These are phyloP conservation scores for Sugiyamaella castrensis DNA, from an alignment of 1,139 yeast genomes.

Conservation along the genomic window DNA sequence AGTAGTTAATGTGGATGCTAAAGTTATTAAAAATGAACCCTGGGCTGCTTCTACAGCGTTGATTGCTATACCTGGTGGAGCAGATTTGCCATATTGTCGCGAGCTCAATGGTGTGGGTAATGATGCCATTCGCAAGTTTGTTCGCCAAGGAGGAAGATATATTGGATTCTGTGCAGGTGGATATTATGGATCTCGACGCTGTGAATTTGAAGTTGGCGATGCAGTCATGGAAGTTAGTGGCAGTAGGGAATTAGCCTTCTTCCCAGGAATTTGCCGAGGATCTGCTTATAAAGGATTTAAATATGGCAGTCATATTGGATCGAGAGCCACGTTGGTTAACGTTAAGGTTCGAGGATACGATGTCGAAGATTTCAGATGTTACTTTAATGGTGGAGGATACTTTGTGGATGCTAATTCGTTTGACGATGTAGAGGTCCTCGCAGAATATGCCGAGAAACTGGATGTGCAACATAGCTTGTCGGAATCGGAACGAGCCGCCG, in stretches of 20 bases:
- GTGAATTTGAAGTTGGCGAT: constrained; percentile 82
- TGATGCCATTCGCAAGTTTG: constrained; percentile 56
- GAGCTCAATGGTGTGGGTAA: constrained; percentile 70
- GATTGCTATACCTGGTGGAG: constrained; percentile 93
- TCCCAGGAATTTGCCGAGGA: constrained; percentile 80
- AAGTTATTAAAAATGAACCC: constrained; percentile 70
- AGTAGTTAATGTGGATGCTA: constrained; percentile 66
- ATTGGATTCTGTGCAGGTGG: constrained; percentile 98
- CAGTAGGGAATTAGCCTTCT: constrained; percentile 71
- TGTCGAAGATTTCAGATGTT: constrained; percentile 38
- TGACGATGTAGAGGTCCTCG: constrained; percentile 65
- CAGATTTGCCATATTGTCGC: constrained; percentile 81
- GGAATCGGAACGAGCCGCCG: constrained; percentile 47
- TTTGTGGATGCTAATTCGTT: constrained; percentile 69
- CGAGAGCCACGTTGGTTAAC: constrained; percentile 54
- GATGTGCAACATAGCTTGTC: constrained; percentile 36
- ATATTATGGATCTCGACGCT: constrained; percentile 69
- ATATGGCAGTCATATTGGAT: constrained; percentile 74
- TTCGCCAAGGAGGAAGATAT: constrained; percentile 73
- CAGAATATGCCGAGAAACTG: constrained; percentile 52
- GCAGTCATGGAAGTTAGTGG: constrained; percentile 77
- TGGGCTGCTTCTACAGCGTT: constrained; percentile 81
- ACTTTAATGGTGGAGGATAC: constrained; percentile 86
- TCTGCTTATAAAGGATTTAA: constrained; percentile 76
- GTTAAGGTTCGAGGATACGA: constrained; percentile 35